A percentile compares a stretch with the other conserved stretches of the same genome.
Conservation (phyloP, 2,329 filamentous ascomycete genomes). For the Trichoderma atrobrunneum region DNA sequence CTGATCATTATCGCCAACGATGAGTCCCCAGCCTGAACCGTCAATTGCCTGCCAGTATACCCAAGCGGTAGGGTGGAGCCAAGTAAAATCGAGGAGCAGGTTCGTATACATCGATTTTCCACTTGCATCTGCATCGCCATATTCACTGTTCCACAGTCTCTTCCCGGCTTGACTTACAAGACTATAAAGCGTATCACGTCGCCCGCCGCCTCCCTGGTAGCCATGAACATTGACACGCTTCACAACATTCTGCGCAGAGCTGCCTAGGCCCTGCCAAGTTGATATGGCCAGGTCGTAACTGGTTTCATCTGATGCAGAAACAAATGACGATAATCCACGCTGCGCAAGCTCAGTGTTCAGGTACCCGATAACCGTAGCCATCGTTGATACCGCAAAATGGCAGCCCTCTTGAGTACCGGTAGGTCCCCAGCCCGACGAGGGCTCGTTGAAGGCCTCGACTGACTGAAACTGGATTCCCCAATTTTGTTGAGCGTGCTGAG, state of each 20-base stretch:
- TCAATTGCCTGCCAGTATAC: slow-evolving; percentile 13
- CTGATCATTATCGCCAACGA: not conserved
- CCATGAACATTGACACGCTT: slow-evolving; percentile 9
- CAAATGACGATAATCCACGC: not conserved
- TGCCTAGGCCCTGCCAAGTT: not conserved
- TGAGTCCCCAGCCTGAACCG: not conserved
- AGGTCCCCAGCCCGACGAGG: not conserved
- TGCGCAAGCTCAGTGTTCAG: not conserved
- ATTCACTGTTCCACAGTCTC: not conserved
- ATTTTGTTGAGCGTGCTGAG: not conserved
- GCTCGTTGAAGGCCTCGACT: slow-evolving; percentile 10
- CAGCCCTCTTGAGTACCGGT: slow-evolving; percentile 5
- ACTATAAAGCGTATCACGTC: not conserved
- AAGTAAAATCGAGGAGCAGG: not conserved
- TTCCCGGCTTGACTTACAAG: not conserved
- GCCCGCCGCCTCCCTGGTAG: not conserved
- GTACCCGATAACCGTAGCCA: not conserved
- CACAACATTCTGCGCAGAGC: not conserved
- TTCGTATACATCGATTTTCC: not conserved
- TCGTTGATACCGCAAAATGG: slow-evolving; percentile 3
- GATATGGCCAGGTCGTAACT: slow-evolving; percentile 5
- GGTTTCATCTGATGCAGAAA: not conserved
- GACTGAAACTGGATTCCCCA: slow-evolving; percentile 6
- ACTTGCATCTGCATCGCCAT: not conserved
- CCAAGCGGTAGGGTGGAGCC: slow-evolving; percentile 11